Base-by-base conservation (phyloP, 2,329 filamentous ascomycete genomes). In the Orbilia oligospora region DNA sequence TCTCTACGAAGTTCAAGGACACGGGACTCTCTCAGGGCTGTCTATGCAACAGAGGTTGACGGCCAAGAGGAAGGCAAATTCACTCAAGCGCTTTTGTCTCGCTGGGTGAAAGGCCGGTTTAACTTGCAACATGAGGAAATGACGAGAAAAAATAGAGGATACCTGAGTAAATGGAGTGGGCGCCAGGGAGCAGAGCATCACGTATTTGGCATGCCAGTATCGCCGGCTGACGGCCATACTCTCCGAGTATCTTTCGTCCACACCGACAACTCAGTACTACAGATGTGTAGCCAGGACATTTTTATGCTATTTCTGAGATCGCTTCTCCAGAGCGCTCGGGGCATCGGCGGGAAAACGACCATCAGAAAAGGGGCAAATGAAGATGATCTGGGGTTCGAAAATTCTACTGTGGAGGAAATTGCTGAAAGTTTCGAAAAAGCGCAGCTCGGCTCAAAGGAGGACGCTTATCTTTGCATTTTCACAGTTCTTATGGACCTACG, bases 381-480 rank as follows among this genome's bases (percentile, higher is more conserved):
- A 8, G 14, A 10, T 14, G 22, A 10, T 5, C 24, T 72, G 2
- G 3, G 10, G 22, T 44, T 68, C 18, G 36, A 63, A 41, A 67
- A 73, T 53, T 36, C 58, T 2, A 73, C 70, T n/a, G 22, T 73
- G 16, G 70, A 73, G 12, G 30, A 24, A 1, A 20, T 68, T 33
- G 63, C 20, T 5, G 61, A 63, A 6, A 14, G n/a, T 5, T 73
- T 63, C 33, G 70, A 73, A 53, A 68, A 22, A 9, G 58, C 27
- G 8, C 22, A 20, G 1, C 36, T 73, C 5, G 70, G 63, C 3
- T 61, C 70, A 0, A 51, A 58, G 36, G 70, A 73, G 16, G 63
- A 73, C 16, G 70, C 61, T 0, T 68, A 67, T 33, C 44, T 73
- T 20, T 73, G 70, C 22, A 68, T 73, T 10, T 41, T 61, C 33